These are phyloP conservation scores for Meyerozyma smithsonii DNA, from an alignment of 1,139 yeast genomes.

Conservation along the genomic window DNA sequence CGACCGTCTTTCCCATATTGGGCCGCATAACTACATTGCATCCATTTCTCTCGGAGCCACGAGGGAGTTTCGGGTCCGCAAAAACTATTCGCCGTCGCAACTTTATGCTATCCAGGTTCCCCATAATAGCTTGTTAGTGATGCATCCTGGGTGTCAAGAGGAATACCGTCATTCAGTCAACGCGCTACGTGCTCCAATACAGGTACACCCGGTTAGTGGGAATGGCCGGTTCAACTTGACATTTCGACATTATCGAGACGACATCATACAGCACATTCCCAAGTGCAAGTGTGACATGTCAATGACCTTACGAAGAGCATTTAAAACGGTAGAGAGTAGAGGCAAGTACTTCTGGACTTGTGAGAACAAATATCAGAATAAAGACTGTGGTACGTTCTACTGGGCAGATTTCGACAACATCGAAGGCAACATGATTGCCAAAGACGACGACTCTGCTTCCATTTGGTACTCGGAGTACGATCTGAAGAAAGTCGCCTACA, in stretches of 20 bases:
- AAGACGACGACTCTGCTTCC: slow-evolving; percentile 15
- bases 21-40: slow-evolving; percentile 64
- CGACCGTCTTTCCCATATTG: slow-evolving; percentile 63
- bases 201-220: slow-evolving; percentile 47
- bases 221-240: slow-evolving; percentile 56
- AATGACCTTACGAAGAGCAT: slow-evolving; percentile 48
- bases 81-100: slow-evolving; percentile 25
- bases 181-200: slow-evolving; percentile 23
- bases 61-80: slow-evolving; percentile 55
- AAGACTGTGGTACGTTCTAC: slow-evolving; percentile 42
- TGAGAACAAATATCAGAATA: slow-evolving; percentile 32
- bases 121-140: slow-evolving; percentile 59
- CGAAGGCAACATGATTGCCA: slow-evolving; percentile 22
- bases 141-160: slow-evolving; percentile 79
- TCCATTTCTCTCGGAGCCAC: slow-evolving; percentile 65
- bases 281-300: slow-evolving; percentile 43
- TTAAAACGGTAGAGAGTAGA: slow-evolving; percentile 33
- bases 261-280: slow-evolving; percentile 36
- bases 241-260: slow-evolving; percentile 47
- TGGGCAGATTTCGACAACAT: slow-evolving; percentile 41
- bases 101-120: slow-evolving; percentile 52
- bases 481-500: slow-evolving; percentile 6
- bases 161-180: slow-evolving; percentile 46
- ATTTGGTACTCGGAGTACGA: slow-evolving; percentile 15
- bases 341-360: slow-evolving; percentile 56